These are phyloP conservation scores for Fusarium brevicatenulatum DNA, from an alignment of 2,329 filamentous ascomycete genomes.

Conservation along the genomic window DNA sequence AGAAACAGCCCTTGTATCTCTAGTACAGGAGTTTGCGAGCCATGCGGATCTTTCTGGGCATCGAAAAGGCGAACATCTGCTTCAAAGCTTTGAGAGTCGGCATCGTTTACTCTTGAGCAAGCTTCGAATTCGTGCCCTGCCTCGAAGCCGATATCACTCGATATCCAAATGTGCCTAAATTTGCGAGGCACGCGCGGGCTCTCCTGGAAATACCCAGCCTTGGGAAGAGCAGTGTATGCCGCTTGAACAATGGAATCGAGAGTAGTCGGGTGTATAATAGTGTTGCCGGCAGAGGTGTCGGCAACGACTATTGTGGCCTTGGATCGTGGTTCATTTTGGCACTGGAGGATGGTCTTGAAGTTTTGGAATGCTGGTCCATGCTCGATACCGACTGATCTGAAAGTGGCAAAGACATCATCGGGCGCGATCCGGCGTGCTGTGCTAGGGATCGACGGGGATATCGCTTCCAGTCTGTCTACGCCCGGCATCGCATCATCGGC, in stretches of 20 bases:
- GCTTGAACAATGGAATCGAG: neutral
- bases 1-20: neutral
- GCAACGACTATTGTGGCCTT: neutral
- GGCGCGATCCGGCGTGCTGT: neutral
- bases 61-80: neutral
- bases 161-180: neutral
- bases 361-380: neutral
- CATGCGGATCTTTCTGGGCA: accelerated
- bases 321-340: neutral
- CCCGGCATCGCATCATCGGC: too few relatives aligned
- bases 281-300: neutral
- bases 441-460: neutral
- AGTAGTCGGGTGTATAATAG: neutral
- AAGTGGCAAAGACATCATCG: neutral
- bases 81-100: neutral
- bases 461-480: neutral
- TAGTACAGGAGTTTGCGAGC: neutral
- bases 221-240: neutral
- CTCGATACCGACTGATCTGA: neutral
- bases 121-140: neutral
- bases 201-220: neutral
- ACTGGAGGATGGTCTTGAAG: neutral
- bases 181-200: neutral
- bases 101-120: neutral
- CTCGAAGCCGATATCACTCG: neutral